Base-by-base conservation (phyloP, 139 green algal genomes). In the Chlorella sp. region DNA sequence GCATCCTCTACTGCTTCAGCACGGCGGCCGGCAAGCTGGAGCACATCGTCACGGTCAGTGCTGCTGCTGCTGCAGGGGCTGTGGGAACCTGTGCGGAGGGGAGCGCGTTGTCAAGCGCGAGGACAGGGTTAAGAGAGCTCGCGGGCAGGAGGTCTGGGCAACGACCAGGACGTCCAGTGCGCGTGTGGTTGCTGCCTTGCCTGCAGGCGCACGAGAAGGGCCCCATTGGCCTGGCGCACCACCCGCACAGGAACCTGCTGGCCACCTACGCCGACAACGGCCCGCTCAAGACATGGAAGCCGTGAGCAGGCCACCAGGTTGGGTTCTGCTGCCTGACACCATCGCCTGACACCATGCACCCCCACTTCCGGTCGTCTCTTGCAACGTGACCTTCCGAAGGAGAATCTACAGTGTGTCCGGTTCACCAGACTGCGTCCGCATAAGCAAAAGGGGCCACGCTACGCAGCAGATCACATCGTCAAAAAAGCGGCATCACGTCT, bases 171-270 rank as follows among this genome's bases (percentile, higher is more conserved):
- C 17, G 42, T 55, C 17, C 10, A 55, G 42, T 55, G 17, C 10
- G 42, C 10, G 42, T 55, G 42, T 55, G 42, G 10, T 24, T 55
- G 42, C 10, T 55, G 42, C 17, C 10, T 55, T 10, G 42, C 42
- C 10, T 55, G 42, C 42, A 91, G 86, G 88, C 88, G 31, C 88
- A 93, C 35, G 89, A 97, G 2, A 95, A 95, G 74, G 88, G 85
- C 4, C 79, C 90, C 14, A 97, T 99, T 70, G 92, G 94, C 14
- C 31, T 99, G 22, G 76, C 82, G 2, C 93, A 97, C 75, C 95
- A 99, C 81, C 95, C 95, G 1, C 88, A 94, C 77, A 82, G 92
- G 30, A 99, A 98, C 74, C 69, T 97, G 59, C n/a, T 99, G 29
- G 94, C 93, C 26, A 97, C 91, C 0, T 96, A 78, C 36, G 85